Conservation (phyloP, 2,329 filamentous ascomycete genomes). For the Nannizzia gypsea region DNA sequence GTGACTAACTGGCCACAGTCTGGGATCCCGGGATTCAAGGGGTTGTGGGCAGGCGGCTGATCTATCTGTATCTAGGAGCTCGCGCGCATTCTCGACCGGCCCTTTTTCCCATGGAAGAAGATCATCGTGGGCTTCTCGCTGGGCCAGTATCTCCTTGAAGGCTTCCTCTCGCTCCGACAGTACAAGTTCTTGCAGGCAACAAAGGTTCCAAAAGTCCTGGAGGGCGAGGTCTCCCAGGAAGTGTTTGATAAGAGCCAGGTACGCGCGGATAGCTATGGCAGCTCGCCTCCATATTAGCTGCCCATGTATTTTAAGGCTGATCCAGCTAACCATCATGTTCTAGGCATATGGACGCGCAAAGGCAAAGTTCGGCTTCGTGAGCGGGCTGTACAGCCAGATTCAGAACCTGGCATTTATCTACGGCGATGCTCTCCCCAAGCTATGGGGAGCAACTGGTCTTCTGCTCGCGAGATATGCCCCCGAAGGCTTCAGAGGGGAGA, state of each 20-base stretch:
- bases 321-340: not conserved
- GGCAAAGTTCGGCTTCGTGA: conserved; percentile 74
- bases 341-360: conserved; percentile 90
- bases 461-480: conserved; percentile 65
- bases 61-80: conserved; percentile 42
- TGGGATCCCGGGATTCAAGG: not conserved
- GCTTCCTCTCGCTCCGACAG: conserved; percentile 78
- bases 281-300: not conserved
- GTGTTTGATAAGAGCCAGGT: conserved; percentile 90
- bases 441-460: conserved; percentile 73
- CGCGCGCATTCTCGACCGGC: conserved; percentile 75
- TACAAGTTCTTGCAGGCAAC: conserved; percentile 73
- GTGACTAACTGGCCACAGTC: not conserved
- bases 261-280: conserved; percentile 10
- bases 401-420: conserved; percentile 85
- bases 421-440: conserved; percentile 76
- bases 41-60: not conserved
- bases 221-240: conserved; percentile 75
- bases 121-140: conserved; percentile 90
- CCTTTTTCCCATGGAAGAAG: conserved; percentile 93
- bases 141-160: conserved; percentile 81
- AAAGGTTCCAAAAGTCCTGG: conserved; percentile 71
- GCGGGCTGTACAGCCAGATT: conserved; percentile 69
- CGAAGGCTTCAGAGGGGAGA: conserved; percentile 68
- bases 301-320: not conserved